Conservation (phyloP, 768 basidiomycete genomes). For the Rubroboletus pulcherrimus region DNA sequence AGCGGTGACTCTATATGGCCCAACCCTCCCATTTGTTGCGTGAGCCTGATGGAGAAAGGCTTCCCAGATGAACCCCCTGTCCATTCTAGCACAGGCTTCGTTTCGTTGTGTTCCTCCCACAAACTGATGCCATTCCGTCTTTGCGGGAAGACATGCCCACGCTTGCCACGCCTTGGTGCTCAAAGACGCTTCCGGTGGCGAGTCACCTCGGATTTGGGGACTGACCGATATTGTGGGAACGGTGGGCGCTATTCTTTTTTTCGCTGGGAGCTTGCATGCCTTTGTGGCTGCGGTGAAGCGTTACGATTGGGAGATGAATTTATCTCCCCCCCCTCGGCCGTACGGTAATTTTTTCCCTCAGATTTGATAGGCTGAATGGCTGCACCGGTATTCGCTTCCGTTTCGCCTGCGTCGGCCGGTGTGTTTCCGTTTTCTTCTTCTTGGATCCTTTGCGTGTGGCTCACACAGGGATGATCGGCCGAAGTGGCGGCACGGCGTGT, state of each 20-base stretch:
- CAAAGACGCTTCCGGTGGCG: neutral
- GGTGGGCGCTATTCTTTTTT: neutral
- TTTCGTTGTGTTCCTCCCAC: neutral
- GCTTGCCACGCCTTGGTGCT: neutral
- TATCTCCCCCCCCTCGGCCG: neutral
- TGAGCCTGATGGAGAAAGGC: neutral
- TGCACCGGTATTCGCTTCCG: neutral
- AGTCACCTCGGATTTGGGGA: neutral
- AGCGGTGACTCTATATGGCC: neutral
- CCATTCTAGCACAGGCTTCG: neutral
- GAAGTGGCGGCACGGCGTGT: neutral
- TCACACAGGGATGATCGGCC: neutral
- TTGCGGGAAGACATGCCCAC: neutral
- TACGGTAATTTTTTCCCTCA: neutral
- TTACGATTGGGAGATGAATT: neutral
- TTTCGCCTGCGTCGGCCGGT: neutral
- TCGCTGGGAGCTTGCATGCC: neutral
- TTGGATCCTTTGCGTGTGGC: slow-evolving; percentile 4
- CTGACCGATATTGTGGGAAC: slow-evolving; percentile 1
- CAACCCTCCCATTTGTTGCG: neutral
- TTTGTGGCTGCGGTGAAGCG: slow-evolving; percentile 6
- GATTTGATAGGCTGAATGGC: neutral
- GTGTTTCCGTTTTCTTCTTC: neutral
- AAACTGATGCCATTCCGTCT: neutral
- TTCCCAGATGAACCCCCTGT: neutral